phyloP scores from a whole-genome alignment of 192 early-diverging fungal species.

The Backusella morwellensis region DNA sequence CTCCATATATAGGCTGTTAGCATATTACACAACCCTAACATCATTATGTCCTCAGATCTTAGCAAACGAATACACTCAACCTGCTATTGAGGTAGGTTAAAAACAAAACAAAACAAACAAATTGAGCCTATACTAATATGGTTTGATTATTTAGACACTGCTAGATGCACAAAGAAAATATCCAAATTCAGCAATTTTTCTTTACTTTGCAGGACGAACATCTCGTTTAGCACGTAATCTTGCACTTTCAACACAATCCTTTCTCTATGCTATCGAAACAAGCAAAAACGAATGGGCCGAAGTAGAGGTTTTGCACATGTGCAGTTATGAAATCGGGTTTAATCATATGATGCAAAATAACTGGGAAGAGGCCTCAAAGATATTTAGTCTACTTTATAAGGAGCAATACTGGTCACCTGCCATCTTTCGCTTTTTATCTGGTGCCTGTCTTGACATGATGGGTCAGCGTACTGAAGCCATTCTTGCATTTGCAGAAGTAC shows the following conservation, averaged over 20 bases:
- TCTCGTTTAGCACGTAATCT: slow-evolving; percentile 30
- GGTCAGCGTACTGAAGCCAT: slow-evolving; percentile 76
- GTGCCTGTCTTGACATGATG: slow-evolving; percentile 44
- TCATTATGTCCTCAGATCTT: slow-evolving; percentile 30
- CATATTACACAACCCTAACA: slow-evolving; percentile 27
- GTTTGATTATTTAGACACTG: slow-evolving; percentile 17
- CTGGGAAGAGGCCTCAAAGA: slow-evolving; percentile 21
- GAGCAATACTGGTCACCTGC: slow-evolving; percentile 52
- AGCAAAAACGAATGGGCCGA: slow-evolving; percentile 37
- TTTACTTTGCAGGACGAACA: slow-evolving; percentile 35
- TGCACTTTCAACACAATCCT: slow-evolving; percentile 29
- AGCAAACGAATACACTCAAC: slow-evolving; percentile 25
- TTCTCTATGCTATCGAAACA: slow-evolving; percentile 31
- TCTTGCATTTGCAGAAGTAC: slow-evolving; percentile 54
- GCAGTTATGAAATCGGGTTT: slow-evolving; percentile 30
- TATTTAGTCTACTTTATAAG: slow-evolving; percentile 20
- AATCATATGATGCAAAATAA: slow-evolving; percentile 31
- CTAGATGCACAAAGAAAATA: slow-evolving; percentile 31
- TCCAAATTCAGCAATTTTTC: slow-evolving; percentile 30
- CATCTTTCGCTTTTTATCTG: slow-evolving; percentile 49
- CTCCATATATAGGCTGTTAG: slow-evolving; percentile 13
- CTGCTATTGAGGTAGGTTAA: slow-evolving; percentile 27
- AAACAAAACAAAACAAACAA: neutral
- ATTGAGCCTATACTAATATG: neutral
- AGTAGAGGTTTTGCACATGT: slow-evolving; percentile 21